Conservation (phyloP, 2,329 filamentous ascomycete species). For the Dryadomyces sulphureus region DNA sequence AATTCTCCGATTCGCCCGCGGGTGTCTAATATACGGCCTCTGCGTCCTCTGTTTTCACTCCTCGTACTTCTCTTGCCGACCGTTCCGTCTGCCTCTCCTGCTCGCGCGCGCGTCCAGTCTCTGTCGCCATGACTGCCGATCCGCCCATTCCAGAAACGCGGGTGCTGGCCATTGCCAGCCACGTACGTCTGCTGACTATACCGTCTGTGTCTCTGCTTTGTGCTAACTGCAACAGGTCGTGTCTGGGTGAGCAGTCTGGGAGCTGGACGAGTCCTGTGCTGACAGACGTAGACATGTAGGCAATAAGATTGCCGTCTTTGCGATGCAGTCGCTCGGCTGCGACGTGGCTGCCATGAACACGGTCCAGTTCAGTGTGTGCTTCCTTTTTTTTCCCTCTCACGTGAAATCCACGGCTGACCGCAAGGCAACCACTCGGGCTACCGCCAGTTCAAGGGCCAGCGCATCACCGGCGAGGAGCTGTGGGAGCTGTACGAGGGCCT, state of each 20-base stretch:
- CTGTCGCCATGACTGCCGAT: constrained; percentile 21
- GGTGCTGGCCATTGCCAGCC: constrained; percentile 82
- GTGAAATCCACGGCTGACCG: neutral
- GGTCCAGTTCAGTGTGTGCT: constrained; percentile 77
- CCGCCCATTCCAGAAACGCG: constrained; percentile 39
- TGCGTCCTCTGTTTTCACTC: no score
- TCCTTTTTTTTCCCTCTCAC: neutral
- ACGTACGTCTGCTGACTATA: constrained; percentile 47
- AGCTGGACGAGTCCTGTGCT: neutral
- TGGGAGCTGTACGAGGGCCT: constrained; percentile 72
- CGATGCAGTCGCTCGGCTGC: constrained; percentile 84
- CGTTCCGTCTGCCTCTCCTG: neutral
- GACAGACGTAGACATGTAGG: constrained; percentile 63
- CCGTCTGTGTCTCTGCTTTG: constrained; percentile 7
- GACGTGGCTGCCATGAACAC: constrained; percentile 92
- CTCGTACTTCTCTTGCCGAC: no score
- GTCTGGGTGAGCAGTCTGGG: constrained; percentile 45
- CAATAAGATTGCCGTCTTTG: constrained; percentile 92
- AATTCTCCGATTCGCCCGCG: no score
- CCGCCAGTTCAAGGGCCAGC: constrained; percentile 72
- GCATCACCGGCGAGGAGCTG: constrained; percentile 69
- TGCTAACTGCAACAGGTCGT: constrained; percentile 40
- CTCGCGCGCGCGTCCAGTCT: no score
- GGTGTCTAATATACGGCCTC: no score
- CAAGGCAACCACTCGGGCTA: constrained; percentile 93